These are phyloP conservation scores for Aegle marmelos DNA, from an alignment of 345 rosid genomes.

Conservation along the genomic window DNA sequence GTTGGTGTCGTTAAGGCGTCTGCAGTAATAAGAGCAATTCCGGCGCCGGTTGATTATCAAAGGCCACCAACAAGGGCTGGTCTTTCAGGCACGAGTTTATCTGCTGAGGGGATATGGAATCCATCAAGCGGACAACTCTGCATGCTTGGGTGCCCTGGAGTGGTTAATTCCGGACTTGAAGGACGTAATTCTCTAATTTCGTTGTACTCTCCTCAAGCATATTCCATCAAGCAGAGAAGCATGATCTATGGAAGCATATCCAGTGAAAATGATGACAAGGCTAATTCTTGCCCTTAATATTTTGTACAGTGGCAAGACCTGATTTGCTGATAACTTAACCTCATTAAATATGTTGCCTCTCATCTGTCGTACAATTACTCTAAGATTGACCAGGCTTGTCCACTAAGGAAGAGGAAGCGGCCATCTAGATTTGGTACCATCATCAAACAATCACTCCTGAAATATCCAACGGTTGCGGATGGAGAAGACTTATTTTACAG, in stretches of 20 bases:
- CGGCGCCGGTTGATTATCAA: neutral
- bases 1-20: neutral
- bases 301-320: neutral
- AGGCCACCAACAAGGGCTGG: neutral
- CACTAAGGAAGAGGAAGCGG: neutral
- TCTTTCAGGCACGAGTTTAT: neutral
- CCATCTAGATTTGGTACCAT: neutral
- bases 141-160: neutral
- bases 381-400: neutral
- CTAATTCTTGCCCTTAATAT: neutral
- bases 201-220: neutral
- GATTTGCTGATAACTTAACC: neutral
- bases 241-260: neutral
- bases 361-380: neutral
- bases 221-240: slow-evolving; percentile 3
- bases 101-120: neutral
- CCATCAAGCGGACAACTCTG: neutral
- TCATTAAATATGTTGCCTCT: neutral
- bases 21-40: slow-evolving; percentile 11
- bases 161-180: neutral
- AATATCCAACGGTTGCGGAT: neutral
- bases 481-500: neutral
- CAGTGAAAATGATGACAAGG: neutral
- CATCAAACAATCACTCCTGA: neutral
- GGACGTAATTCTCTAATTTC: neutral